These are phyloP conservation scores for Rubia balearica DNA, from an alignment of 305 asterid species.

Conservation along the genomic window DNA sequence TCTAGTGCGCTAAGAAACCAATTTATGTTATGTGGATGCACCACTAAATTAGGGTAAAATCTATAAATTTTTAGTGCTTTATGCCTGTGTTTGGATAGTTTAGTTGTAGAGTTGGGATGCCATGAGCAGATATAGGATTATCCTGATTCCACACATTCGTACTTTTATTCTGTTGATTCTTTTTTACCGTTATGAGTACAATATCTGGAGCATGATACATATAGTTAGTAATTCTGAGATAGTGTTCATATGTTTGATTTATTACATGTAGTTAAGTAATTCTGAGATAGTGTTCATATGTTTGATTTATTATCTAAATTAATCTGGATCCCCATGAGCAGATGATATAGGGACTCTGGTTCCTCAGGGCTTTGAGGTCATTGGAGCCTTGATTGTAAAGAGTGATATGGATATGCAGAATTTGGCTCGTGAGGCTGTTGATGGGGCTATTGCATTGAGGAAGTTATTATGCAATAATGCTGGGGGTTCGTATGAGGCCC, in stretches of 20 bases:
- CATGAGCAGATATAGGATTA: not conserved
- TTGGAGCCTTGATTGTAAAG: slow-evolving; percentile 60
- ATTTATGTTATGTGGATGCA: not conserved
- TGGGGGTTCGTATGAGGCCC: slow-evolving; percentile 22
- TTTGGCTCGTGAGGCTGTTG: slow-evolving; percentile 44
- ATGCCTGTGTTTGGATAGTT: not conserved
- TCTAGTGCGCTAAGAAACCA: not conserved
- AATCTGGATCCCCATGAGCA: slow-evolving; percentile 20
- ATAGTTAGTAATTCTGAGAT: not conserved
- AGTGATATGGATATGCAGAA: slow-evolving; percentile 28
- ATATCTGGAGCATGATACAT: not conserved
- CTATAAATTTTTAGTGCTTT: not conserved
- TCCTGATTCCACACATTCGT: not conserved
- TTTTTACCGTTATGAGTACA: not conserved
- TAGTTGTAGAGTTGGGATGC: not conserved
- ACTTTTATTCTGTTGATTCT: not conserved
- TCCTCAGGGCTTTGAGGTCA: slow-evolving; percentile 74
- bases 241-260: no score
- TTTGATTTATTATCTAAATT: not conserved
- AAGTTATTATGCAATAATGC: slow-evolving; percentile 29
- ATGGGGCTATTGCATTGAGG: slow-evolving; percentile 44
- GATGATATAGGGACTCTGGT: slow-evolving; percentile 65
- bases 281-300: not conserved
- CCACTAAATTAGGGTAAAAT: not conserved
- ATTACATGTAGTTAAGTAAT: no score